A percentile compares a stretch with the other conserved stretches of the same genome.
phyloP scores from a whole-genome alignment of 495 filamentous ascomycete genomes.

The Xylaria telfairii region DNA sequence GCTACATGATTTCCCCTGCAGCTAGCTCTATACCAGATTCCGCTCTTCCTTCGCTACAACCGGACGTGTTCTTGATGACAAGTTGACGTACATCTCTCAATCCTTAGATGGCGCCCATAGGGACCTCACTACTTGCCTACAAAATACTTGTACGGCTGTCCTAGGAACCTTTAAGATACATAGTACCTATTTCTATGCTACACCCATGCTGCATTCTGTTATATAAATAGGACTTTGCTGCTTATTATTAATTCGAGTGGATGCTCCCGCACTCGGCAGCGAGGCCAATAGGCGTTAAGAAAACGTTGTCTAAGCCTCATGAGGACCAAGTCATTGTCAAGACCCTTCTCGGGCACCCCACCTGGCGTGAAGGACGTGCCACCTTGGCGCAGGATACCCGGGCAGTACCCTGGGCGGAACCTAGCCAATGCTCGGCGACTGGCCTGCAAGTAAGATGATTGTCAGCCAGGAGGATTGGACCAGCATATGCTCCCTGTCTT shows the following conservation, averaged over 20 bases:
- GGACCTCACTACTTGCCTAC: conserved; percentile 5
- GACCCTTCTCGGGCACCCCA: conserved; percentile 9
- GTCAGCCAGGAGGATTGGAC: conserved; percentile 20
- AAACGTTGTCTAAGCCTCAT: conserved; percentile 23
- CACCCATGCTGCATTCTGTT: conserved; percentile 15
- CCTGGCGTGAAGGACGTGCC: conserved; percentile 13
- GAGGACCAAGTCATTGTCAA: conserved; percentile 4
- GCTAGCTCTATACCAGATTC: not conserved
- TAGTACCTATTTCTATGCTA: conserved; percentile 21
- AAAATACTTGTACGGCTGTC: not conserved
- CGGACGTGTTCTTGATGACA: not conserved
- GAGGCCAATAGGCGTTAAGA: conserved; percentile 13
- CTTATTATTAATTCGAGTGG: conserved; percentile 13
- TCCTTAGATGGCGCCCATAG: conserved; percentile 18
- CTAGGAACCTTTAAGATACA: not conserved
- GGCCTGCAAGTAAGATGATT: conserved; percentile 20
- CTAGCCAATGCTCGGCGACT: conserved; percentile 13
- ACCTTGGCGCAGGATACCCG: conserved; percentile 17
- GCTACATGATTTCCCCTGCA: conserved; percentile 19
- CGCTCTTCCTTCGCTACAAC: conserved; percentile 13
- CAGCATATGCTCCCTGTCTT: conserved; percentile 19
- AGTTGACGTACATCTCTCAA: not conserved
- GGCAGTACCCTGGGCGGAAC: conserved; percentile 17
- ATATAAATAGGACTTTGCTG: conserved; percentile 27
- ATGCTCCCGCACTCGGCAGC: conserved; percentile 15